Evolutionary conservation across 331 rosid genomes (phyloP), one percentile per base, ranked within the genome.

Genomic region (Rosa hybrid): DNA sequence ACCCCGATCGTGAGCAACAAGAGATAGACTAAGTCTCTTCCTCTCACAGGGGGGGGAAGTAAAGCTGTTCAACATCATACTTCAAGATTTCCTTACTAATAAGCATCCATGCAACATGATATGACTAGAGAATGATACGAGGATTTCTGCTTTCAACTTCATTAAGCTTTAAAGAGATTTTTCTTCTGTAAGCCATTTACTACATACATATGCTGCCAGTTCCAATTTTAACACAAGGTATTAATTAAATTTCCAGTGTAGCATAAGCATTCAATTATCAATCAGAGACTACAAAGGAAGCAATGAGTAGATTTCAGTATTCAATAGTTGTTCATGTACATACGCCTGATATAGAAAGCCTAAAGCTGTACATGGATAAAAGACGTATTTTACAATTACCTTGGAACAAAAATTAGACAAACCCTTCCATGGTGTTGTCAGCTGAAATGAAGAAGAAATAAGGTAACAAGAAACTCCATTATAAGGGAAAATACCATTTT

Each of bases 301-400:
- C 13, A 53, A 10, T 23, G 25, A 45, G 30, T 87, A 84, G 86
- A 90, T 87, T 85, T 84, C 89, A 86, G 80, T 85, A 81, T 63
- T 88, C 85, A 81, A 83, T 81, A 80, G 69, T 76, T 80, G 82
- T 87, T 85, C 87, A 91, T 86, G 86, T 89, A 88, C 90, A 90
- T 78, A 85, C 84, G 16, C 82, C 90, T 51, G 72, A 84, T 68
- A 72, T 34, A 82, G 77, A 86, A 78, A 78, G 78, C 67, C 83
- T 63, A 83, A 89, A 88, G 71, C 94, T 92, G 87, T 88, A 91
- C 95, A 90, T 74, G 83, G 80, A 68, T 75, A 76, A 80, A 77
- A 72, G 88, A 83, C 81, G 85, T 67, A 62, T 86, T 81, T 86
- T 89, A 86, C 77, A 80, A 83, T 95, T 91, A 91, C 91, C 98